Base-by-base conservation (phyloP, 192 early-diverging fungal genomes). In the Umbelopsis sp. region DNA sequence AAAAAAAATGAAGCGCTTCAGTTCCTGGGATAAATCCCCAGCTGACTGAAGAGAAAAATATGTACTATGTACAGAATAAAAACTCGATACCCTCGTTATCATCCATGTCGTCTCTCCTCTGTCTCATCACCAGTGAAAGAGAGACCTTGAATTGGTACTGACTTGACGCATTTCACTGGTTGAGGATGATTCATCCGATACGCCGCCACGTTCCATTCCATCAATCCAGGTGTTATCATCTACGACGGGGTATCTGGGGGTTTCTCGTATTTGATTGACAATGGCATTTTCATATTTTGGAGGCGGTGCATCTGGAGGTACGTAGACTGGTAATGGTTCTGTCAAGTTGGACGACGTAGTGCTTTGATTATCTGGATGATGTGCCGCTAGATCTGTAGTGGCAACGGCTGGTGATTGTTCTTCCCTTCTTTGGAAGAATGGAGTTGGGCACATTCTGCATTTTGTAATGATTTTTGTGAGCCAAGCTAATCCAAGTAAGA, bases 211-310 rank as follows among this genome's bases (percentile, higher is more conserved):
- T n/a, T 62, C 56, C 12, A 36, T 20, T 34, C 20, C 56, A 31
- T 62, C 11, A 0, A 34, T 31, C 56, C 24, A 62, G 29, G 31
- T 29, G 56, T 16, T 62, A 14, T 29, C n/a, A 20, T 17, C 20
- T 17, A 21, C 26, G 17, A 26, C 56, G 3, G 56, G 12, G 14
- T 34, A 49, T n/a, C 4, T n/a, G 3, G 41, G 66, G 45, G 43
- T 36, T 29, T 45, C 66, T 31, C 45, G 44, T 29, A 68, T 68
- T 20, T 68, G 45, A 29, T 49, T 68, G 41, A 68, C 47, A 16
- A 68, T 45, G 34, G 66, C 66, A 32, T 45, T 68, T 50, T 68
- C 66, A 41, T 68, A 68, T 17, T 68, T 68, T 45, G 66, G 66
- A 11, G 66, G 66, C 5, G 66, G 66, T 0, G 66, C 66, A 34